A percentile compares a stretch with the other conserved stretches of the same genome.
Conservation (phyloP, 2,329 filamentous ascomycete species). For the Ascochyta rabiei region DNA sequence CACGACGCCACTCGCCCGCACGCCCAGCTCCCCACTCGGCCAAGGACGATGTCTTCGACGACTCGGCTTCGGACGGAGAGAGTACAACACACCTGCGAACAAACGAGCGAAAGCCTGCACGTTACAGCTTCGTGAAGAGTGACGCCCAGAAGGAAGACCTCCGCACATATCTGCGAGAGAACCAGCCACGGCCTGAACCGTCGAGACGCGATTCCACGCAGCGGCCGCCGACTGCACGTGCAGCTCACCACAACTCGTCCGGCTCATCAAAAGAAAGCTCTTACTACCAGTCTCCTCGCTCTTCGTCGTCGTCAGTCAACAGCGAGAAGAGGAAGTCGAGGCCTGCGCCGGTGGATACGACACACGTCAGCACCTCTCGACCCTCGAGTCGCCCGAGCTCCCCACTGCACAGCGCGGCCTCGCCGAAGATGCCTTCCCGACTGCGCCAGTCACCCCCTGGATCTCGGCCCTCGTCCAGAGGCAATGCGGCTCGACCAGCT, state of each 20-base stretch:
- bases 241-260: slow-evolving; percentile 27
- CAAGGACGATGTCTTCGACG: slow-evolving; percentile 37
- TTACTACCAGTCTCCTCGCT: slow-evolving; percentile 37
- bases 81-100: slow-evolving; percentile 36
- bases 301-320: slow-evolving; percentile 40
- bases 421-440: slow-evolving; percentile 38
- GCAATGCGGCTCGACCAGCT: slow-evolving; percentile 26
- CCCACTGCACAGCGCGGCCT: slow-evolving; percentile 30
- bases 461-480: slow-evolving; percentile 39
- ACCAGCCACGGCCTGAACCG: slow-evolving; percentile 22
- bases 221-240: slow-evolving; percentile 22
- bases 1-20: slow-evolving; percentile 30
- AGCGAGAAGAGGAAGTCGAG: slow-evolving; percentile 22
- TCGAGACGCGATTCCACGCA: slow-evolving; percentile 25
- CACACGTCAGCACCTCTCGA: slow-evolving; percentile 23
- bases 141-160: slow-evolving; percentile 45
- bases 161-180: slow-evolving; percentile 33
- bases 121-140: slow-evolving; percentile 49
- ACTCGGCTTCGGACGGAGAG: slow-evolving; percentile 37
- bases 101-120: slow-evolving; percentile 40
- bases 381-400: slow-evolving; percentile 35
- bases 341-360: slow-evolving; percentile 28
- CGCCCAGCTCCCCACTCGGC: slow-evolving; percentile 20
- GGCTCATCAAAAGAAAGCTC: slow-evolving; percentile 32
- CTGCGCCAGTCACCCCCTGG: slow-evolving; percentile 30